Evolutionary conservation across 2,329 filamentous ascomycete genomes (phyloP).

Genomic region (Pochonia chlamydosporia): DNA sequence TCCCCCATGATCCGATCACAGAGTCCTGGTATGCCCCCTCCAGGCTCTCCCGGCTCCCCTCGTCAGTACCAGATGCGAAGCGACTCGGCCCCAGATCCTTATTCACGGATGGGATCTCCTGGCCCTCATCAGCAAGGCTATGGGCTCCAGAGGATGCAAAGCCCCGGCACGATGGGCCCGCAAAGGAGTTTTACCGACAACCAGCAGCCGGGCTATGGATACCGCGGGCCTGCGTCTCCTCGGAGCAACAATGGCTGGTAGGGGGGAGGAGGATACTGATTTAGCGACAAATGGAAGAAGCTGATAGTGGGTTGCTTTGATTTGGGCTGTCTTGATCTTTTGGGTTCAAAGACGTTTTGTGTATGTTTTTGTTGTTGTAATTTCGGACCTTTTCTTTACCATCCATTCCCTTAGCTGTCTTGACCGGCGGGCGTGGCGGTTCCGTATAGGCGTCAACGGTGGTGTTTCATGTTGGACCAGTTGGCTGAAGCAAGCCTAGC

Average conservation of each 20-base stretch:
- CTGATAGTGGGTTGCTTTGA: no score
- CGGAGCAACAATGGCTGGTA: slow-evolving; percentile 1
- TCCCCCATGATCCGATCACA: no score
- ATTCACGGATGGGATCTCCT: slow-evolving; percentile 11
- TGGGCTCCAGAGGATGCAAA: slow-evolving; percentile 10
- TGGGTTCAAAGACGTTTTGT: no score
- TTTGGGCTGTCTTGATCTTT: no score
- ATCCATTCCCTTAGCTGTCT: not conserved
- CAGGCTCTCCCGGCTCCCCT: not conserved
- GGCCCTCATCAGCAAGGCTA: slow-evolving; percentile 9
- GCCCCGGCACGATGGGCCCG: slow-evolving; percentile 7
- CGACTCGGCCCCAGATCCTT: slow-evolving; percentile 4
- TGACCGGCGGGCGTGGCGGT: not conserved
- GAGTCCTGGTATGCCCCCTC: slow-evolving; percentile 6
- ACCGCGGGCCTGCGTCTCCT: slow-evolving; percentile 3
- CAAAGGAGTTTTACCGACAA: slow-evolving; percentile 12
- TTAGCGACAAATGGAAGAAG: no score
- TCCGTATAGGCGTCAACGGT: not conserved
- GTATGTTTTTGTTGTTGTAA: not conserved
- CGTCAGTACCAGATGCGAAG: slow-evolving; percentile 7
- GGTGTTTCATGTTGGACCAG: not conserved
- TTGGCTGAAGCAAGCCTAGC: no score
- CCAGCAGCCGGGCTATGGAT: slow-evolving; percentile 3
- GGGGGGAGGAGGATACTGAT: not conserved
- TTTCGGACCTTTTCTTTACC: not conserved